Base-by-base conservation (phyloP, 2,329 filamentous ascomycete species). In the Dactylellina drechsleri region DNA sequence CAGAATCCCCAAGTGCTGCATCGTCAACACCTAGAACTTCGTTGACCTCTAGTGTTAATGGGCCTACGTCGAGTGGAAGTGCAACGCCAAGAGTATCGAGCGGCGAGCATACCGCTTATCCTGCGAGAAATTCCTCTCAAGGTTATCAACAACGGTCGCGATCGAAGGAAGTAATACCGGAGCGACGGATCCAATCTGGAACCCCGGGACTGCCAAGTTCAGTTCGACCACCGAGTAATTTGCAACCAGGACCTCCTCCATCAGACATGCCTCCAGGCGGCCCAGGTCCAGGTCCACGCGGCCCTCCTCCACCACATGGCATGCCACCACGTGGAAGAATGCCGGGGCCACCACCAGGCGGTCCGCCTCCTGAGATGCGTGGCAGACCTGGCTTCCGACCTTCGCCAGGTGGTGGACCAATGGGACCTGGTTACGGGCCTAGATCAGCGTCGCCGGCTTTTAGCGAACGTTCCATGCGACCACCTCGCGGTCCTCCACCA, bases 381-480 rank as follows among this genome's bases (percentile, higher is more conserved):
- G 71, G 71, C 15, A 60, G 71, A 54, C 71, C 71, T 26, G 71
- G 71, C 0, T 68, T 68, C 15, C 52, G 71, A 2, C 66, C 66
- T 1, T 47, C 43, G 13, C 43, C 43, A 8, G 43, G 43, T 13
- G 64, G 62, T 23, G 70, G 71, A 8, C 64, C 71, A 16, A 75
- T 75, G 71, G 71, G 64, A 4, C 71, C 71, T 13, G 71, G 71
- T 13, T 75, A 75, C n/a, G 64, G 41, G 31, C 71, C 64, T 20
- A 31, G 71, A n/a, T 75, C 71, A 1, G 31, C 64, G 3, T 75
- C 71, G 8, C 71, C 71, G 6, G 71, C 71, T 15, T 75, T 75
- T 16, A 75, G 71, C 26, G 71, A 75, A 50, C 58, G 64, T 54
- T 67, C 64, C 18, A 68, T 75, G 71, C 71, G 71, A 15, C 66